Conservation (phyloP, 1,284 basidiomycete species). For the Malassezia cuniculi region DNA sequence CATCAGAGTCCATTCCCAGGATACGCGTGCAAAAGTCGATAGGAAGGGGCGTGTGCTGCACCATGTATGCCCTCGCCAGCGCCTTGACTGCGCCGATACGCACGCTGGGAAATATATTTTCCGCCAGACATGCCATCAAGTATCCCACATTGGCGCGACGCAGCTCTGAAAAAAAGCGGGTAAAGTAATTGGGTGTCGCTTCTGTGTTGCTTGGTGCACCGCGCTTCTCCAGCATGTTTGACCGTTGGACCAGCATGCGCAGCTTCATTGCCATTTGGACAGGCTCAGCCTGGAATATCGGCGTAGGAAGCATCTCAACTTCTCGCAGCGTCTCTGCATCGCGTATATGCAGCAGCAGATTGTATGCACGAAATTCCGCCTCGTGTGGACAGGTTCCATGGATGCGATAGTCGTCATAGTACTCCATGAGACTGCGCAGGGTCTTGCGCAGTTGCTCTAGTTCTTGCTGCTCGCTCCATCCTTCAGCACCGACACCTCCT, state of each 20-base stretch:
- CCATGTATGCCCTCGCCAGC: slow-evolving; percentile 48
- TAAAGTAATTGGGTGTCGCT: slow-evolving; percentile 52
- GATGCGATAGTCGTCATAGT: slow-evolving; percentile 69
- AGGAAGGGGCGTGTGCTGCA: slow-evolving; percentile 38
- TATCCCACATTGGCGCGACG: slow-evolving; percentile 46
- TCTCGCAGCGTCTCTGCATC: slow-evolving; percentile 64
- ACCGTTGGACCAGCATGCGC: slow-evolving; percentile 64
- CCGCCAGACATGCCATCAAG: slow-evolving; percentile 50
- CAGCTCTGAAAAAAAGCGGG: slow-evolving; percentile 51
- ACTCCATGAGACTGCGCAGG: slow-evolving; percentile 77
- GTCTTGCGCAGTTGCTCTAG: slow-evolving; percentile 76
- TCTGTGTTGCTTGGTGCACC: slow-evolving; percentile 48
- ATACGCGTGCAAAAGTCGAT: slow-evolving; percentile 16
- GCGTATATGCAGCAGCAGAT: slow-evolving; percentile 76
- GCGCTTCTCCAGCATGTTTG: slow-evolving; percentile 53
- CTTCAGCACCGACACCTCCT: slow-evolving; percentile 48
- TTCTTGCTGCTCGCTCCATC: slow-evolving; percentile 62
- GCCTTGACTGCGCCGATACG: slow-evolving; percentile 50
- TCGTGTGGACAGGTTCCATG: slow-evolving; percentile 61
- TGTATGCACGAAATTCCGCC: slow-evolving; percentile 89
- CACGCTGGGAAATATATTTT: slow-evolving; percentile 50
- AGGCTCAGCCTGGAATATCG: slow-evolving; percentile 60
- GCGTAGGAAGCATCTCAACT: slow-evolving; percentile 59
- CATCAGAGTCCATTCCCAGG: slow-evolving; percentile 25
- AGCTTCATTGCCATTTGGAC: slow-evolving; percentile 71